These are phyloP conservation scores for Eucalyptus cloeziana DNA, from an alignment of 345 rosid species.

Conservation along the genomic window DNA sequence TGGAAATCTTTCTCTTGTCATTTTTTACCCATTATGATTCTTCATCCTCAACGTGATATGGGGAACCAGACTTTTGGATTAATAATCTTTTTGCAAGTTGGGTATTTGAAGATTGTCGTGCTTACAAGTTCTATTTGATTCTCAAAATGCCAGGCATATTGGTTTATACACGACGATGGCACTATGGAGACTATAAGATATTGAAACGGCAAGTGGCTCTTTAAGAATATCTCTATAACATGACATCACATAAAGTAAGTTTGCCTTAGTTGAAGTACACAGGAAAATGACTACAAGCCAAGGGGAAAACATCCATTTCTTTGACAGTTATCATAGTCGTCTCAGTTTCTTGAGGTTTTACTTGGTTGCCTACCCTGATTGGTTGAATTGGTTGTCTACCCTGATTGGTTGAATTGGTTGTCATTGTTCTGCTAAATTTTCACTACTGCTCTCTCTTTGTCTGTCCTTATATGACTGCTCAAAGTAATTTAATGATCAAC, in stretches of 20 bases:
- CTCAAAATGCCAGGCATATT: background rate
- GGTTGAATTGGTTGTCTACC: background rate
- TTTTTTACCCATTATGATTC: background rate
- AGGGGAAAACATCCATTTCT: background rate
- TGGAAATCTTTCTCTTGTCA: background rate
- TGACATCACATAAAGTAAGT: background rate
- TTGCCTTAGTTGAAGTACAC: background rate
- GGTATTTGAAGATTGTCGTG: background rate
- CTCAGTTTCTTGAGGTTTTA: background rate
- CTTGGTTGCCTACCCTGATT: background rate
- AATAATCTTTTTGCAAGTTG: background rate
- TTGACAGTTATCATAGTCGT: background rate
- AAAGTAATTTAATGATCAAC: background rate
- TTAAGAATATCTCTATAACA: background rate
- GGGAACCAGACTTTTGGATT: background rate
- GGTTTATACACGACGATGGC: background rate
- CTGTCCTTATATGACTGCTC: background rate
- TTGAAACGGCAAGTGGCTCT: background rate
- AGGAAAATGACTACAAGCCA: background rate
- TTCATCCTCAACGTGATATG: background rate
- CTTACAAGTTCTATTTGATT: background rate
- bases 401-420: background rate
- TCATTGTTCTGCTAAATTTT: background rate
- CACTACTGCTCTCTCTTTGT: background rate
- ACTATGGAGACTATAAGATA: background rate